phyloP scores from a whole-genome alignment of 2,329 filamentous ascomycete species.

The Uncinocarpus reesii region DNA sequence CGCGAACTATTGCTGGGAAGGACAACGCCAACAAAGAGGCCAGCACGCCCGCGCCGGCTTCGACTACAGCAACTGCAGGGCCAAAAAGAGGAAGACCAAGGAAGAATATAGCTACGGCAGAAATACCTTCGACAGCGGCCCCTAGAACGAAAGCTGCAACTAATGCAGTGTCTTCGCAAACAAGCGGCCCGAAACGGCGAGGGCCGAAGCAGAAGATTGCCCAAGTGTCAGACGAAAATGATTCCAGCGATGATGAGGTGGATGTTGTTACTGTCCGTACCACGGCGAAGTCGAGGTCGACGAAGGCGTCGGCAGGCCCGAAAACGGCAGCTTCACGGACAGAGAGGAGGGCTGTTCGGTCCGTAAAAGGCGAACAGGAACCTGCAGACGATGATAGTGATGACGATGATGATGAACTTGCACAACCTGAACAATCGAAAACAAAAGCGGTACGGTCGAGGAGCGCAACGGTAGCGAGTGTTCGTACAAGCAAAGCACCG shows the following conservation, averaged over 20 bases:
- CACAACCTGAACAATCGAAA: slow-evolving; percentile 15
- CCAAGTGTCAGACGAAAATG: slow-evolving; percentile 9
- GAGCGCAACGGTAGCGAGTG: slow-evolving; percentile 8
- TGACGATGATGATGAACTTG: slow-evolving; percentile 24
- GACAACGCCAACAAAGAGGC: neutral
- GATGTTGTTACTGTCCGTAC: slow-evolving; percentile 15
- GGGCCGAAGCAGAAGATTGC: slow-evolving; percentile 6
- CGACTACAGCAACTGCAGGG: neutral
- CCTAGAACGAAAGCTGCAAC: neutral
- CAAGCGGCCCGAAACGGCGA: slow-evolving; percentile 4
- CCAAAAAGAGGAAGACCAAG: slow-evolving; percentile 16
- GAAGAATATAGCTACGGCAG: slow-evolving; percentile 8
- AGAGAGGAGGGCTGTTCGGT: neutral
- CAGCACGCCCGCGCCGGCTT: neutral
- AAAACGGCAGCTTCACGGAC: neutral
- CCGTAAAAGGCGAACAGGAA: neutral
- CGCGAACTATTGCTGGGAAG: slow-evolving; percentile 7
- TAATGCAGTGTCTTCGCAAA: neutral
- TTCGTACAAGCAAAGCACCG: slow-evolving; percentile 16
- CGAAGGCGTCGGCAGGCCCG: slow-evolving; percentile 1
- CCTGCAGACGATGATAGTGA: slow-evolving; percentile 2
- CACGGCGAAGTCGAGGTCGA: neutral
- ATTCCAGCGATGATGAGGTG: slow-evolving; percentile 18
- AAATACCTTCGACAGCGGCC: neutral
- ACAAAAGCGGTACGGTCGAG: slow-evolving; percentile 15